Percentiles rank a stretch among this genome's conserved stretches.
These are phyloP conservation scores for Penicillium arizonense DNA, from an alignment of 495 filamentous ascomycete species.

Conservation along the genomic window DNA sequence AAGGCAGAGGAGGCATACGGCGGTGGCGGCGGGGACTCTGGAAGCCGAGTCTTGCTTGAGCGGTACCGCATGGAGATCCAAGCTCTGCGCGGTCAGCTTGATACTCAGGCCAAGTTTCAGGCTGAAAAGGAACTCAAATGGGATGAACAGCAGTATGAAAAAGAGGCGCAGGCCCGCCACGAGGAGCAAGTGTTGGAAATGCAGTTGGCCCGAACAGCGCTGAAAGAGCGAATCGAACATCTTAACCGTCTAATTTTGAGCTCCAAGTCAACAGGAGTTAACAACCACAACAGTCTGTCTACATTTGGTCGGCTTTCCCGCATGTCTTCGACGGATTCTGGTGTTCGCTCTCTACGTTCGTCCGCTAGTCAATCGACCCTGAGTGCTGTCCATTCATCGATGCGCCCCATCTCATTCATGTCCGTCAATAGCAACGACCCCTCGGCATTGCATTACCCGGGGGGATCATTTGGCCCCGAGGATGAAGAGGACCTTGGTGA, in stretches of 20 bases:
- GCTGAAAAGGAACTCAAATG: slow-evolving; percentile 64
- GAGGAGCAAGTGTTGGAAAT: slow-evolving; percentile 98
- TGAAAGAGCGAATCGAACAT: slow-evolving; percentile 97
- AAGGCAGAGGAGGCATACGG: slow-evolving; percentile 86
- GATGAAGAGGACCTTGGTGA: slow-evolving; percentile 80
- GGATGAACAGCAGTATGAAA: slow-evolving; percentile 73
- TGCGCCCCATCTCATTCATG: slow-evolving; percentile 64
- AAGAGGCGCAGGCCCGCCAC: slow-evolving; percentile 79
- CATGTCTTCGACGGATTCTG: slow-evolving; percentile 50
- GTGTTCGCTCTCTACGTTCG: slow-evolving; percentile 62
- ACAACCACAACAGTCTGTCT: slow-evolving; percentile 67
- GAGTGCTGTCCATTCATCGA: slow-evolving; percentile 51
- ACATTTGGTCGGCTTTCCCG: slow-evolving; percentile 69
- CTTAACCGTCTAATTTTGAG: slow-evolving; percentile 92
- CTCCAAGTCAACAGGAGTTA: slow-evolving; percentile 94
- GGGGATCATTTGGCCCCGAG: slow-evolving; percentile 37
- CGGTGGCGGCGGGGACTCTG: slow-evolving; percentile 67
- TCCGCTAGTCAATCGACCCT: slow-evolving; percentile 70
- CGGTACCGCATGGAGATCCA: slow-evolving; percentile 93
- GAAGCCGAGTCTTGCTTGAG: slow-evolving; percentile 83
- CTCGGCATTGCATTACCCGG: slow-evolving; percentile 35
- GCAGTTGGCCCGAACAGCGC: slow-evolving; percentile 89
- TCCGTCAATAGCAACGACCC: slow-evolving; percentile 49
- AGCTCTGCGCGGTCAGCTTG: slow-evolving; percentile 77
- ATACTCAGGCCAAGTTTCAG: slow-evolving; percentile 68